phyloP scores from a whole-genome alignment of 441 rosid genomes.

The Adansonia gregorii region DNA sequence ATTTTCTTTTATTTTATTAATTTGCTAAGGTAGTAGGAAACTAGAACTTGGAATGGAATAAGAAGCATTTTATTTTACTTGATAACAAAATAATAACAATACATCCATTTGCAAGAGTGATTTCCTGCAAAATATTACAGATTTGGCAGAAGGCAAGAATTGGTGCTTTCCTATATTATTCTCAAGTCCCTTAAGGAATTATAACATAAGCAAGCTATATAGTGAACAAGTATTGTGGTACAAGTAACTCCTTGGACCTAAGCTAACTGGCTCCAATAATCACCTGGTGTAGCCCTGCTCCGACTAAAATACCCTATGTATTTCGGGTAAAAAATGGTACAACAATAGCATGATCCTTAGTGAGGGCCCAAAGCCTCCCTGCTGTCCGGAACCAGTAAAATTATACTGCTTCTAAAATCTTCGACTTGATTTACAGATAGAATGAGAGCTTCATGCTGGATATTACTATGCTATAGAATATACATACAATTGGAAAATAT shows the following conservation, averaged over 20 bases:
- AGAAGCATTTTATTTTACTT: background rate
- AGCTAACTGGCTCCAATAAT: constrained; percentile 1
- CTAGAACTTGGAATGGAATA: background rate
- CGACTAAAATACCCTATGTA: background rate
- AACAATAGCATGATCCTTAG: constrained; percentile 1
- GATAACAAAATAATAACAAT: background rate
- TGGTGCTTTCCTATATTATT: background rate
- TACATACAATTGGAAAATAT: background rate
- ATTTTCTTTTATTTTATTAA: background rate
- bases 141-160: background rate
- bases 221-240: background rate
- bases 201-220: background rate
- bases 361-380: background rate
- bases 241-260: background rate
- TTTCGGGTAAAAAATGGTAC: background rate
- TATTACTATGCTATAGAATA: constrained; percentile 8
- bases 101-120: background rate
- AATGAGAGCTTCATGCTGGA: background rate
- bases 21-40: background rate
- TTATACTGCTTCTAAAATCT: constrained; percentile 4
- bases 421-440: constrained; percentile 19
- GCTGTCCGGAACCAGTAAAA: constrained; percentile 6
- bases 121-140: background rate
- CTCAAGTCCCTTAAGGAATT: background rate
- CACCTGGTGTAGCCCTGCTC: background rate